phyloP scores from a whole-genome alignment of 192 early-diverging fungal genomes.

The Obelidium mucronatum region DNA sequence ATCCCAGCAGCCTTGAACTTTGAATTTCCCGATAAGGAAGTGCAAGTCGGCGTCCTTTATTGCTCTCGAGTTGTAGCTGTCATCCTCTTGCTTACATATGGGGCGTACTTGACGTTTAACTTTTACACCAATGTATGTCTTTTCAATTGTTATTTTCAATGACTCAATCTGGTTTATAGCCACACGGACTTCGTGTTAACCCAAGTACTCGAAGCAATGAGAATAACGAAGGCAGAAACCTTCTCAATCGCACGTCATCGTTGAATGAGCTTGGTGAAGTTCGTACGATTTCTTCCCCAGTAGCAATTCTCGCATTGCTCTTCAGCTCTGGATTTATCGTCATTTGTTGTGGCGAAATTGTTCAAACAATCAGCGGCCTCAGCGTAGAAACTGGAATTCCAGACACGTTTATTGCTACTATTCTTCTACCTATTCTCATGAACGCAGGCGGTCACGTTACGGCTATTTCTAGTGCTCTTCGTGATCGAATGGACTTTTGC shows the following conservation, averaged over 20 bases:
- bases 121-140: conserved; percentile 74
- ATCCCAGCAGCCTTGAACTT: conserved; percentile 18
- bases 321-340: conserved; percentile 71
- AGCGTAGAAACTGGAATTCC: conserved; percentile 72
- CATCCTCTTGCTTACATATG: conserved; percentile 74
- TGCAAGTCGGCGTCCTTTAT: conserved; percentile 42
- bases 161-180: neutral
- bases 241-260: too few relatives aligned
- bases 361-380: conserved; percentile 81
- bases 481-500: conserved; percentile 92
- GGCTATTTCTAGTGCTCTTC: conserved; percentile 78
- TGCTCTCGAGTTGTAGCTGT: conserved; percentile 73
- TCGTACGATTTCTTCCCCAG: conserved; percentile 65
- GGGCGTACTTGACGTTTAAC: conserved; percentile 80
- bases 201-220: neutral
- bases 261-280: conserved; percentile 57
- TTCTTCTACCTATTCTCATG: conserved; percentile 69
- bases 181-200: conserved; percentile 19
- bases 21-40: neutral
- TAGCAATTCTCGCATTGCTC: conserved; percentile 62
- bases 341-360: conserved; percentile 84
- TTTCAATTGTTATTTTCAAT: conserved; percentile 22
- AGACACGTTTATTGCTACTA: conserved; percentile 87
- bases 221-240: conserved; percentile 10
- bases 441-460: conserved; percentile 86